Percentiles rank a stretch among this genome's conserved stretches.
These are phyloP conservation scores for Epichloe gansuensis DNA, from an alignment of 2,329 filamentous ascomycete genomes.

Conservation along the genomic window DNA sequence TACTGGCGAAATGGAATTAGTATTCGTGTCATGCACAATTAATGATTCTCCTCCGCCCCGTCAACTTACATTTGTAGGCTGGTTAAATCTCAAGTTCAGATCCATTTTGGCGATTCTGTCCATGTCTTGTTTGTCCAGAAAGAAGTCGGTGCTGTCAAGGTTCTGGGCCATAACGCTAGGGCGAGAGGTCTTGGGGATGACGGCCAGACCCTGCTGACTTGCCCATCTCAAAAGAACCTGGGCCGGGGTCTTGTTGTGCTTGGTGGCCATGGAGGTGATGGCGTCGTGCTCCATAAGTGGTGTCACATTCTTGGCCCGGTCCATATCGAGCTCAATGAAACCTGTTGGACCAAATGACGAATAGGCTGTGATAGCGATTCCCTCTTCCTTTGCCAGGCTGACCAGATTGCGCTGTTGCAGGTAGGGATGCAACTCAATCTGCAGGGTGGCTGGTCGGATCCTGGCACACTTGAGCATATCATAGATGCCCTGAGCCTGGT, in stretches of 20 bases:
- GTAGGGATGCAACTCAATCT: slow-evolving; percentile 88
- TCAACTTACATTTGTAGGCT: slow-evolving; percentile 52
- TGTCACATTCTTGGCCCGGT: slow-evolving; percentile 41
- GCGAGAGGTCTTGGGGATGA: slow-evolving; percentile 66
- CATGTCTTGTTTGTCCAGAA: slow-evolving; percentile 53
- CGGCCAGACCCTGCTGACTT: slow-evolving; percentile 66
- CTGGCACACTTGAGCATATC: slow-evolving; percentile 68
- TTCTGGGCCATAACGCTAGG: slow-evolving; percentile 46
- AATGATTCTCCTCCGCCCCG: background rate
- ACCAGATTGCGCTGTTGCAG: slow-evolving; percentile 63
- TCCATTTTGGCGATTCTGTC: slow-evolving; percentile 53
- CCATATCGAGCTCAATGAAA: slow-evolving; percentile 66
- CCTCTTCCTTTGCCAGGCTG: slow-evolving; percentile 53
- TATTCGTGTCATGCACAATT: too few relatives aligned
- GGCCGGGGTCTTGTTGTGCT: slow-evolving; percentile 29
- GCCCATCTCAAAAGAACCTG: slow-evolving; percentile 77
- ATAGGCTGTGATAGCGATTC: slow-evolving; percentile 69
- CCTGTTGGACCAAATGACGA: slow-evolving; percentile 69
- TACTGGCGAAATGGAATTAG: slow-evolving; percentile 2
- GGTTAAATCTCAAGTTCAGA: slow-evolving; percentile 59
- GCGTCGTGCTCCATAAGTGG: slow-evolving; percentile 58
- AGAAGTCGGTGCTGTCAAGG: slow-evolving; percentile 52
- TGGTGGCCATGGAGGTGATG: slow-evolving; percentile 52
- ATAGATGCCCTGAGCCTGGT: slow-evolving; percentile 64
- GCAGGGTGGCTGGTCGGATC: slow-evolving; percentile 62